Conservation (phyloP, 2,329 filamentous ascomycete species). For the Ophiocordyceps camponoti-saundersi region DNA sequence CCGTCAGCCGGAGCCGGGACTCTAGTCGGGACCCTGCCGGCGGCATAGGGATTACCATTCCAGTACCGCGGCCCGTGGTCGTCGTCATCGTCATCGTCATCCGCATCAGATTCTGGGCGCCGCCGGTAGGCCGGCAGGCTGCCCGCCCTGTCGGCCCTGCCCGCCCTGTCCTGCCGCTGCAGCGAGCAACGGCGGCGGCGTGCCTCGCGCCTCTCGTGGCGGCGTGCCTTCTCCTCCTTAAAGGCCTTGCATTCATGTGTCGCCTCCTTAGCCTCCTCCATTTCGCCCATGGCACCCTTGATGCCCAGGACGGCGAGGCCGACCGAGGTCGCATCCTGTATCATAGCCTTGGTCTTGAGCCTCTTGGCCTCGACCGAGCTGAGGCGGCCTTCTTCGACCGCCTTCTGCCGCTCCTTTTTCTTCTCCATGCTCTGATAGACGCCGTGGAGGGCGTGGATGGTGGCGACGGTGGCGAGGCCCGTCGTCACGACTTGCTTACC, state of each 20-base stretch:
- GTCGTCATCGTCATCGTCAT: conserved; percentile 23
- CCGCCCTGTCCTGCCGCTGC: conserved; percentile 12
- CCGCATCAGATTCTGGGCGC: conserved; percentile 15
- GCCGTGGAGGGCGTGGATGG: conserved; percentile 41
- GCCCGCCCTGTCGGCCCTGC: conserved; percentile 24
- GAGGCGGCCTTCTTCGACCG: conserved; percentile 35
- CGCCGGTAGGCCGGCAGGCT: conserved; percentile 26
- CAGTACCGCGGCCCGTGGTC: conserved; percentile 27
- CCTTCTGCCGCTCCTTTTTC: conserved; percentile 32
- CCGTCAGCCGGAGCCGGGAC: conserved; percentile 17
- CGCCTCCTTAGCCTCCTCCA: conserved; percentile 37
- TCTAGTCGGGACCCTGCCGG: conserved; percentile 20
- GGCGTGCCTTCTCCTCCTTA: conserved; percentile 28
- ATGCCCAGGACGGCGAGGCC: conserved; percentile 41
- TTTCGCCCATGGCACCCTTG: conserved; percentile 36
- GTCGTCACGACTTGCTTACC: conserved; percentile 44
- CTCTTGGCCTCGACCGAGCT: conserved; percentile 34
- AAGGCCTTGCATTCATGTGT: conserved; percentile 30
- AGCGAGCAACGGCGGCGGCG: conserved; percentile 18
- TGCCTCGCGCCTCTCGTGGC: conserved; percentile 27
- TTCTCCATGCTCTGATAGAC: conserved; percentile 43
- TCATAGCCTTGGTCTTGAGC: conserved; percentile 36
- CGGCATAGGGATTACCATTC: conserved; percentile 29
- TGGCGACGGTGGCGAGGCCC: conserved; percentile 39
- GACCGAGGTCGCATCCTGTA: conserved; percentile 41